A percentile compares a stretch with the other conserved stretches of the same genome.
Conservation (phyloP, 2,329 filamentous ascomycete genomes). For the Thermothelomyces thermophilus region DNA sequence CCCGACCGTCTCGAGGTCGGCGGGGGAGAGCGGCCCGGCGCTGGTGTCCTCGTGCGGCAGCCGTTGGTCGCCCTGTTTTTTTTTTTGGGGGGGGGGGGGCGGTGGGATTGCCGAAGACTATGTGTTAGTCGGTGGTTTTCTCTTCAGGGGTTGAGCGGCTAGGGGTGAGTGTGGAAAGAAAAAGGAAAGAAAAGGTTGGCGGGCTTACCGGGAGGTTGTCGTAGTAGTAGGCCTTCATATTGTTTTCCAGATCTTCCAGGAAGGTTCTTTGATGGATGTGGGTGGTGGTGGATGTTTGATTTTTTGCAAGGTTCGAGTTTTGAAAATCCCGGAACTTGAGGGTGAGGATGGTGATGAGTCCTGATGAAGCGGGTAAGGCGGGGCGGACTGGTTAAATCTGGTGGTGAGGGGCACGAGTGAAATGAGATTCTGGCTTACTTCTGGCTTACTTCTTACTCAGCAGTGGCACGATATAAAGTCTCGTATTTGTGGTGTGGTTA, state of each 20-base stretch:
- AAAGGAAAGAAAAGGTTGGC: too few relatives aligned
- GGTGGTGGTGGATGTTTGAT: not conserved
- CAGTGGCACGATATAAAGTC: slow-evolving; percentile 1
- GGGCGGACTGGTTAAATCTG: slow-evolving; percentile 12
- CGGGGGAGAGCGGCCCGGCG: slow-evolving; percentile 53
- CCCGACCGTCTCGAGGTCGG: slow-evolving; percentile 66
- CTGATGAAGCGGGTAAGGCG: slow-evolving; percentile 8
- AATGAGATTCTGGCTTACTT: slow-evolving; percentile 1
- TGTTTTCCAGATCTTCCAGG: too few relatives aligned
- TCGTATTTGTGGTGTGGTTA: not conserved
- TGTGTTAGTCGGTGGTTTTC: slow-evolving; percentile 4
- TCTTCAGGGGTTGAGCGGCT: too few relatives aligned
- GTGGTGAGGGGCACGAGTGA: slow-evolving; percentile 14
- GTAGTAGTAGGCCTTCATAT: slow-evolving; percentile 56
- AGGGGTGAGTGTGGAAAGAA: too few relatives aligned
- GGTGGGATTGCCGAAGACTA: not conserved
- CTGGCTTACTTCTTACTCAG: not conserved
- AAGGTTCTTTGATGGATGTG: too few relatives aligned
- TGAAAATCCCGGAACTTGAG: not conserved
- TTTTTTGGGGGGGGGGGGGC: not conserved
- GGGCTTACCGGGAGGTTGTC: slow-evolving; percentile 46
- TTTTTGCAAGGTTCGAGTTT: not conserved
- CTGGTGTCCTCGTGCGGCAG: slow-evolving; percentile 86
- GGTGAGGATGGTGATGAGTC: not conserved
- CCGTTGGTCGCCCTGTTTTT: slow-evolving; percentile 79